Conservation (phyloP, 768 basidiomycete species). For the Amanita inopinata region DNA sequence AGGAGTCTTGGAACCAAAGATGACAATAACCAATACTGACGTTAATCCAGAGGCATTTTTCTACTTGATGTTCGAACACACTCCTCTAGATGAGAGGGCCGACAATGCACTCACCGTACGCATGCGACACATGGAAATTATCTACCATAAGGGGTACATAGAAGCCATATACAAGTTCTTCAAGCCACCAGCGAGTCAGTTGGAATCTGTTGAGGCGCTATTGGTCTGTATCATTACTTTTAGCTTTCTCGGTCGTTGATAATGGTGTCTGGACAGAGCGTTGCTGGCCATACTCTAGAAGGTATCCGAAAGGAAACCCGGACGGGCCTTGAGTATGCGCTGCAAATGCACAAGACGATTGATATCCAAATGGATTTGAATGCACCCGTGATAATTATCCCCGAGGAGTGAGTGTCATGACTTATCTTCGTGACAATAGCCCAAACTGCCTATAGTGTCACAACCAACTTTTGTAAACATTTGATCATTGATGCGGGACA, state of each 20-base stretch:
- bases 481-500: slow-evolving; percentile 94
- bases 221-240: slow-evolving; percentile 41
- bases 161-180: slow-evolving; percentile 90
- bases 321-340: slow-evolving; percentile 86
- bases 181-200: slow-evolving; percentile 86
- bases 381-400: slow-evolving; percentile 93
- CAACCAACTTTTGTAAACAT: slow-evolving; percentile 68
- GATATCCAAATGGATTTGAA: slow-evolving; percentile 96
- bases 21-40: slow-evolving; percentile 11
- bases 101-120: slow-evolving; percentile 84
- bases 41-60: slow-evolving; percentile 59
- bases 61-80: slow-evolving; percentile 83
- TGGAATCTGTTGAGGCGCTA: slow-evolving; percentile 92
- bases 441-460: slow-evolving; percentile 42
- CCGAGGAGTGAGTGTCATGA: slow-evolving; percentile 62
- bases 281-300: slow-evolving; percentile 88
- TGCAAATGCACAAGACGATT: slow-evolving; percentile 90
- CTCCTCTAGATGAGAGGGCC: slow-evolving; percentile 84
- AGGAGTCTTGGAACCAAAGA: slow-evolving; percentile 8
- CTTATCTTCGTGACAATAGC: slow-evolving; percentile 4
- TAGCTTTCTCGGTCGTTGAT: slow-evolving; percentile 5
- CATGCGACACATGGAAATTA: slow-evolving; percentile 94
- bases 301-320: slow-evolving; percentile 90
- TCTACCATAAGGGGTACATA: slow-evolving; percentile 90
- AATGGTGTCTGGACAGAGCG: slow-evolving; percentile 44